phyloP scores from a whole-genome alignment of 2,329 filamentous ascomycete species.

The Leptographium lundbergii region DNA sequence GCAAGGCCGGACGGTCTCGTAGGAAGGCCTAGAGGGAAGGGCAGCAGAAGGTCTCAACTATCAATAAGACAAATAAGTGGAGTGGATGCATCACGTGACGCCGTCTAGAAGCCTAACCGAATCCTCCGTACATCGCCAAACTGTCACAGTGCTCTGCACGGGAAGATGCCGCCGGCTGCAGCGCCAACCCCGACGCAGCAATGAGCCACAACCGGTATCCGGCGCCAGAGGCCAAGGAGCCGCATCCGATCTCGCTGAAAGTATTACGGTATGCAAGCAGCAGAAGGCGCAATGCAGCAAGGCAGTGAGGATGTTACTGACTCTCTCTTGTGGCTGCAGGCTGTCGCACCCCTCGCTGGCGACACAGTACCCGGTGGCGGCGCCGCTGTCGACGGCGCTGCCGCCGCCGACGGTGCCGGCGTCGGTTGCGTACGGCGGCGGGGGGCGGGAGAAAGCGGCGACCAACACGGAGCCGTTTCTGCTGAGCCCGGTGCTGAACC shows the following conservation, averaged over 20 bases:
- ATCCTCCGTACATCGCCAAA: neutral
- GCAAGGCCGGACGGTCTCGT: neutral
- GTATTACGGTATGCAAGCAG: slow-evolving; percentile 44
- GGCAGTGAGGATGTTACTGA: neutral
- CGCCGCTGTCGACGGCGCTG: slow-evolving; percentile 25
- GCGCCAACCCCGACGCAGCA: slow-evolving; percentile 19
- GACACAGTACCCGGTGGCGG: slow-evolving; percentile 51
- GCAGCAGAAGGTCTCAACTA: neutral
- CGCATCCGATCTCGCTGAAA: slow-evolving; percentile 68
- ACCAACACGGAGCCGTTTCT: slow-evolving; percentile 42
- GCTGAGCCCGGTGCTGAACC: slow-evolving; percentile 56
- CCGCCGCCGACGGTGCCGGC: slow-evolving; percentile 44
- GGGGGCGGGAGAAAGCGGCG: slow-evolving; percentile 4
- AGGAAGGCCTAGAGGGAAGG: neutral
- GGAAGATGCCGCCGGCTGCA: neutral
- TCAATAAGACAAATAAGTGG: neutral
- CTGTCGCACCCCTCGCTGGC: slow-evolving; percentile 73
- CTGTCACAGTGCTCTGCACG: too few relatives aligned
- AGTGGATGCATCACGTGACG: too few relatives aligned
- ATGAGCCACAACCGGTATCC: slow-evolving; percentile 49
- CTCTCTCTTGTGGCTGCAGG: slow-evolving; percentile 18
- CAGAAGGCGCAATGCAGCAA: too few relatives aligned
- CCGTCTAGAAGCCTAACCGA: too few relatives aligned
- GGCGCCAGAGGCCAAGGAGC: slow-evolving; percentile 55
- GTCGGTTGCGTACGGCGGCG: slow-evolving; percentile 54